Percentiles rank a stretch among this genome's conserved stretches.
Conservation (phyloP, 2,329 filamentous ascomycete genomes). For the Dothideomycetidae sp. region DNA sequence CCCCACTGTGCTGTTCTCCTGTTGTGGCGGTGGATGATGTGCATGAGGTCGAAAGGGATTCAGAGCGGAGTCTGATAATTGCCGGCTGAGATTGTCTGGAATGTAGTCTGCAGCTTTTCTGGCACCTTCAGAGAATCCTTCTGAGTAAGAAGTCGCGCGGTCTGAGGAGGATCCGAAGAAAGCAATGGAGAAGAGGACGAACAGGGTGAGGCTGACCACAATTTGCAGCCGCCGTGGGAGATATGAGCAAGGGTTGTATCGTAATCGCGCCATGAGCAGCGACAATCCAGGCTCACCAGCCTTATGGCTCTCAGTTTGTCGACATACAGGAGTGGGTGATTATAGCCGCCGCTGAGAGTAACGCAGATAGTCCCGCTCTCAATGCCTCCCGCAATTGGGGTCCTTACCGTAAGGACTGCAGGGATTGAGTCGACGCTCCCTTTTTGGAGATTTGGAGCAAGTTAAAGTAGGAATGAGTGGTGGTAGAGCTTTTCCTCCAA, state of each 20-base stretch:
- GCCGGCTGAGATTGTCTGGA: conserved; percentile 19
- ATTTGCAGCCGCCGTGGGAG: conserved; percentile 35
- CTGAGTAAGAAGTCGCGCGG: conserved; percentile 21
- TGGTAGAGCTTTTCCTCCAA: too few species aligned
- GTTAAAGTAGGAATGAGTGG: too few species aligned
- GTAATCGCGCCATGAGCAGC: conserved; percentile 2
- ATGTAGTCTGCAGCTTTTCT: conserved; percentile 26
- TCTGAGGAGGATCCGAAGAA: conserved; percentile 21
- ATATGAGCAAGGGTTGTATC: conserved; percentile 22
- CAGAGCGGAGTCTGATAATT: conserved; percentile 21
- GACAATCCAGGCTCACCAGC: conserved; percentile 6
- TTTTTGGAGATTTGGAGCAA: too few species aligned
- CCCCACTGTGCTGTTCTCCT: conserved; percentile 64
- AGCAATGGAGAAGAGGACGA: conserved; percentile 26
- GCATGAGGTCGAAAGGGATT: conserved; percentile 56
- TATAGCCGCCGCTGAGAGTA: too few species aligned
- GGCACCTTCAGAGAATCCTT: conserved; percentile 26
- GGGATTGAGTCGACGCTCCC: too few species aligned
- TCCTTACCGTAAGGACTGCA: too few species aligned
- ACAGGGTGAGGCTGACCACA: conserved; percentile 25
- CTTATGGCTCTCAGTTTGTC: too few species aligned
- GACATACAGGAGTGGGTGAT: too few species aligned
- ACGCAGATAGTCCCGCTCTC: too few species aligned
- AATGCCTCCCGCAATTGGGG: too few species aligned
- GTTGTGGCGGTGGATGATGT: conserved; percentile 57